A percentile compares a stretch with the other conserved stretches of the same genome.
These are phyloP conservation scores for Paraphoma sp. DNA, from an alignment of 2,329 filamentous ascomycete genomes.

Conservation along the genomic window DNA sequence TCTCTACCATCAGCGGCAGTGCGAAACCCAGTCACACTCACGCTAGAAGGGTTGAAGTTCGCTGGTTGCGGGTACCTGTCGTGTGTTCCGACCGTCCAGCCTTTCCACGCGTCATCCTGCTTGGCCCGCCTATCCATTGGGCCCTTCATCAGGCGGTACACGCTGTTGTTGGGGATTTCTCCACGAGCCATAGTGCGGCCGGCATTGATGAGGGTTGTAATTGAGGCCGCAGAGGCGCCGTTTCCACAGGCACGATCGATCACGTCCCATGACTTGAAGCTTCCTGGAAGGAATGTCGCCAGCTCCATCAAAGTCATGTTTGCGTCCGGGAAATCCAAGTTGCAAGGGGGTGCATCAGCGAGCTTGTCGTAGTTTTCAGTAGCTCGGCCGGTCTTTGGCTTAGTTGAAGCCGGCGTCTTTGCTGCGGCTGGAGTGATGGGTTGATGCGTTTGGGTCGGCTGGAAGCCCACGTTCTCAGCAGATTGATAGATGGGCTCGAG, in stretches of 20 bases:
- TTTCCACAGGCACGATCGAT: constrained; percentile 32
- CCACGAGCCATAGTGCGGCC: constrained; percentile 20
- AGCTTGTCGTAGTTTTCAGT: constrained; percentile 17
- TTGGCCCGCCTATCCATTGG: constrained; percentile 18
- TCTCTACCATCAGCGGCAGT: constrained; percentile 3
- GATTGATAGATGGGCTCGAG: neutral
- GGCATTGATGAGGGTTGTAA: constrained; percentile 24
- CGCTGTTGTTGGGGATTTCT: constrained; percentile 12
- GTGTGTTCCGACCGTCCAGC: constrained; percentile 15
- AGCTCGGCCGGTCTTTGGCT: neutral
- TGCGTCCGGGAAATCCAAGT: constrained; percentile 22
- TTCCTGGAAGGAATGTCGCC: constrained; percentile 29
- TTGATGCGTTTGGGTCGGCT: neutral
- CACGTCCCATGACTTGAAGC: constrained; percentile 29
- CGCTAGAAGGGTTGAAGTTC: constrained; percentile 14
- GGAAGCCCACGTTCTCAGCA: neutral
- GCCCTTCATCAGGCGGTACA: constrained; percentile 25
- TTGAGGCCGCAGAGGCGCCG: constrained; percentile 11
- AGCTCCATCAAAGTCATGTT: constrained; percentile 36
- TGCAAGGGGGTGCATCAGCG: constrained; percentile 18
- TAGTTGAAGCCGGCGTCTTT: neutral
- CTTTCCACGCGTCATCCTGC: constrained; percentile 10
- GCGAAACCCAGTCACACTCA: constrained; percentile 25
- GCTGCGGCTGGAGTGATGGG: neutral
- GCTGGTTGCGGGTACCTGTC: constrained; percentile 8